phyloP scores from a whole-genome alignment of 257 asterid species.

The Lavandula angustifolia region DNA sequence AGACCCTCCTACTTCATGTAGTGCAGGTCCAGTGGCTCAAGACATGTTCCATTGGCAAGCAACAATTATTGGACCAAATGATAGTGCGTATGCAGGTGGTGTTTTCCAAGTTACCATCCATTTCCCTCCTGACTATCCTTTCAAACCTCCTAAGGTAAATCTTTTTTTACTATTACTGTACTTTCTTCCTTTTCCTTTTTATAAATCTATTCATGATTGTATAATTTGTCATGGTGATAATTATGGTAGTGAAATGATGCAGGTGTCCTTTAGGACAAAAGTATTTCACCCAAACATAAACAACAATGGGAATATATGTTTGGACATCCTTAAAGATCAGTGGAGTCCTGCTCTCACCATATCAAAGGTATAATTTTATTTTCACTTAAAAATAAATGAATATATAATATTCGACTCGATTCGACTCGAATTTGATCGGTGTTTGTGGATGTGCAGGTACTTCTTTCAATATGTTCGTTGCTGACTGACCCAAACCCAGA shows the following conservation, averaged over 20 bases:
- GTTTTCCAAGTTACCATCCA: conserved; percentile 89
- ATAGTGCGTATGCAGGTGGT: conserved; percentile 86
- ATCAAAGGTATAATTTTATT: conserved; percentile 53
- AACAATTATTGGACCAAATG: conserved; percentile 85
- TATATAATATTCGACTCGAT: not conserved
- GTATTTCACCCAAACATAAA: conserved; percentile 92
- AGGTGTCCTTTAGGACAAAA: conserved; percentile 90
- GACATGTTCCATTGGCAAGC: conserved; percentile 97
- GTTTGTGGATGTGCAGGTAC: conserved; percentile 46
- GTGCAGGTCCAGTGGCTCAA: conserved; percentile 89
- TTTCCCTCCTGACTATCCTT: conserved; percentile 89
- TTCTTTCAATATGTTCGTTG: conserved; percentile 79
- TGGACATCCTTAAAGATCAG: conserved; percentile 86
- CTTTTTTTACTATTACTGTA: not conserved
- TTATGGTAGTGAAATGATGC: conserved; percentile 19
- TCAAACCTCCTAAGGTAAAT: conserved; percentile 83
- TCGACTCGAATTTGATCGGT: not conserved
- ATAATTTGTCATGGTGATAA: not conserved
- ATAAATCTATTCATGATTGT: not conserved
- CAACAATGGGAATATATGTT: conserved; percentile 81
- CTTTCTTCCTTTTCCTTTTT: not conserved
- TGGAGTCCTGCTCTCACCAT: conserved; percentile 98
- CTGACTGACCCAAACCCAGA: conserved; percentile 92
- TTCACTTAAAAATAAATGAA: not conserved
- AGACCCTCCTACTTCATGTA: conserved; percentile 94